Base-by-base conservation (phyloP, 495 filamentous ascomycete species). In the Penicillium egyptiacum region DNA sequence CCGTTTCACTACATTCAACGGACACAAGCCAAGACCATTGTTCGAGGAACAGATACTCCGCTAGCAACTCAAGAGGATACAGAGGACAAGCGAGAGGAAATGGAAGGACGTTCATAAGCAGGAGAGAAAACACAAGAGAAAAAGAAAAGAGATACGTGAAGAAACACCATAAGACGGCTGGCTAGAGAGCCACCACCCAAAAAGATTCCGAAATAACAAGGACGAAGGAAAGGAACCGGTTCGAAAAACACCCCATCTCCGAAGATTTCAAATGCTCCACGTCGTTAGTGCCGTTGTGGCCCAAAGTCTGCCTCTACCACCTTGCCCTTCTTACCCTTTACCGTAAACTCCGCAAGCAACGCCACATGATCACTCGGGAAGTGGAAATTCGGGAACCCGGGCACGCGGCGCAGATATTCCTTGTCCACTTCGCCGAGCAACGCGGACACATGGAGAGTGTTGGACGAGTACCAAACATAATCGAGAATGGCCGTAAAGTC, bases 351-450 rank as follows among this genome's bases (percentile, higher is more conserved):
- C 54, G 90, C 88, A 75, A 91, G 84, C 63, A 98, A 83, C 72
- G 92, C 89, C 63, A 98, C 83, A 74, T 98, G 94, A 72, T 98
- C 94, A 70, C 91, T 94, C 1, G 95, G 95, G 76, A 96, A 97
- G 75, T 98, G 94, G 68, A 88, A 92, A 64, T 98, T 96, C 11
- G 94, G 94, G 73, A 98, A 98, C 0, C 94, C 94, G 4, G 94
- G 94, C 5, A 97, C 91, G 44, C 86, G 81, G 62, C 88, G 86
- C 55, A 98, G 86, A 71, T 98, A 96, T 12, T 94, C 85, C 65
- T 85, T 83, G 72, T 98, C 95, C 11, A 96, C 90, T 37, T 93
- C 86, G 7, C 94, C 95, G 10, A 98, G 88, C 55, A 98, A 72
- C 40, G 85, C 88, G 33, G 90, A 88, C 30, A 96, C 87, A 67